These are phyloP conservation scores for Penicillium soppii DNA, from an alignment of 495 filamentous ascomycete genomes.

Conservation along the genomic window DNA sequence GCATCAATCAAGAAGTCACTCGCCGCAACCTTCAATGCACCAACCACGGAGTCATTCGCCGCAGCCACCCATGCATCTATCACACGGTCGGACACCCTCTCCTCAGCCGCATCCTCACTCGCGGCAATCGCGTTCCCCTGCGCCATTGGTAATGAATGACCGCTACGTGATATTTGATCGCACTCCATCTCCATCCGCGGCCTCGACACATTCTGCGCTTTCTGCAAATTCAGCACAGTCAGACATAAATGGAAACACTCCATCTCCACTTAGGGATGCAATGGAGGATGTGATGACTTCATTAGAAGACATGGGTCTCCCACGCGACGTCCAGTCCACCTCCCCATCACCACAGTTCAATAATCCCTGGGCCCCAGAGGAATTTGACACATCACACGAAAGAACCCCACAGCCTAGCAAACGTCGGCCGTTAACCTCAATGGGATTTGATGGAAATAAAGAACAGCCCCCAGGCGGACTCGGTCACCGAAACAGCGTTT, in stretches of 20 bases:
- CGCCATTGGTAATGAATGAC: constrained; percentile 49
- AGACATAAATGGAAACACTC: constrained; percentile 67
- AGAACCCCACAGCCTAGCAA: constrained; percentile 26
- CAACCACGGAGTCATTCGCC: not conserved
- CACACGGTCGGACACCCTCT: constrained; percentile 7
- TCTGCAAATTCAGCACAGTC: constrained; percentile 56
- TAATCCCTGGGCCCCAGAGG: constrained; percentile 90
- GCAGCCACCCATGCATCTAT: constrained; percentile 1
- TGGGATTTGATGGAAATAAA: constrained; percentile 61
- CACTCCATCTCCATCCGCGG: constrained; percentile 57
- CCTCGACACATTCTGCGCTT: constrained; percentile 52
- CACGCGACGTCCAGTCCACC: constrained; percentile 47
- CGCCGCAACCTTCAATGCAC: constrained; percentile 10
- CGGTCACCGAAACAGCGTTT: constrained; percentile 33
- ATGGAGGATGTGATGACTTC: constrained; percentile 99
- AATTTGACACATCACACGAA: constrained; percentile 64
- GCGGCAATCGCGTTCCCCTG: constrained; percentile 31
- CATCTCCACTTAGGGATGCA: constrained; percentile 85
- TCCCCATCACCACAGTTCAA: constrained; percentile 53
- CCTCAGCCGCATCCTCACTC: constrained; percentile 18
- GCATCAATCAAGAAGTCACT: not conserved
- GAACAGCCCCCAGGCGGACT: constrained; percentile 39
- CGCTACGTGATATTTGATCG: constrained; percentile 48
- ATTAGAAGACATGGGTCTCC: constrained; percentile 80
- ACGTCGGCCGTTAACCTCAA: constrained; percentile 66